Conservation (phyloP, 495 filamentous ascomycete species). For the Podospora sp. region DNA sequence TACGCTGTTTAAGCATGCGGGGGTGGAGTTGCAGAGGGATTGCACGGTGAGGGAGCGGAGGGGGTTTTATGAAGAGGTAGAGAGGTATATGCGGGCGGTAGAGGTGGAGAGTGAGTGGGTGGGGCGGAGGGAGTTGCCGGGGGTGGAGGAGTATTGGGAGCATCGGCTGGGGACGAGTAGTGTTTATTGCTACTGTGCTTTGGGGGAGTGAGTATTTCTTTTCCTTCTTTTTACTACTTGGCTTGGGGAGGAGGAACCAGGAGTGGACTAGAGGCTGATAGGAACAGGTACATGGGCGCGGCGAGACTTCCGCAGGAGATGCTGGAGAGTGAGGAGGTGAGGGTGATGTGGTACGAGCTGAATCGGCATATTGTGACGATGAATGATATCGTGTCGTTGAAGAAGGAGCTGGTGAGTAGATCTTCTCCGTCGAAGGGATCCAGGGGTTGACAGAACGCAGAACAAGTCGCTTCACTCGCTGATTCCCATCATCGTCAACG, state of each 20-base stretch:
- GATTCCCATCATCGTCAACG: slow-evolving; percentile 19
- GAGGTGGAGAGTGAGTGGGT: slow-evolving; percentile 33
- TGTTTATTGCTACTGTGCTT: slow-evolving; percentile 30
- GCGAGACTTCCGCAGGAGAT: slow-evolving; percentile 20
- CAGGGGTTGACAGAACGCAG: slow-evolving; percentile 3
- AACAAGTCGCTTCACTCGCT: slow-evolving; percentile 10
- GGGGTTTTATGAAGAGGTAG: slow-evolving; percentile 33
- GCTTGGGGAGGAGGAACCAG: background rate
- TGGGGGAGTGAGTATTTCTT: slow-evolving; percentile 32
- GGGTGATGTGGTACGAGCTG: slow-evolving; percentile 32
- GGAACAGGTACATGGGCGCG: slow-evolving; percentile 24
- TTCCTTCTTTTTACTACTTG: background rate
- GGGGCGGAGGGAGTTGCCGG: slow-evolving; percentile 27
- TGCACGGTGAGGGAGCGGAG: slow-evolving; percentile 23
- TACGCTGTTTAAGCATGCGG: slow-evolving; percentile 21
- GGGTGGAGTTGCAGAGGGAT: background rate
- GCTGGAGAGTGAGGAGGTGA: slow-evolving; percentile 28
- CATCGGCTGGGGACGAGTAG: slow-evolving; percentile 37
- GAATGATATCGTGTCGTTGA: slow-evolving; percentile 41
- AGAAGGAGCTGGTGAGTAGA: slow-evolving; percentile 34
- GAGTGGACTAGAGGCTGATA: background rate
- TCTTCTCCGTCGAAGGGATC: slow-evolving; percentile 11
- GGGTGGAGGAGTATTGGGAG: slow-evolving; percentile 32
- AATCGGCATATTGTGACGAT: slow-evolving; percentile 30
- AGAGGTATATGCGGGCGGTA: slow-evolving; percentile 36